Conservation (phyloP, 805 yeast species). For the Candida qinlingensis region DNA sequence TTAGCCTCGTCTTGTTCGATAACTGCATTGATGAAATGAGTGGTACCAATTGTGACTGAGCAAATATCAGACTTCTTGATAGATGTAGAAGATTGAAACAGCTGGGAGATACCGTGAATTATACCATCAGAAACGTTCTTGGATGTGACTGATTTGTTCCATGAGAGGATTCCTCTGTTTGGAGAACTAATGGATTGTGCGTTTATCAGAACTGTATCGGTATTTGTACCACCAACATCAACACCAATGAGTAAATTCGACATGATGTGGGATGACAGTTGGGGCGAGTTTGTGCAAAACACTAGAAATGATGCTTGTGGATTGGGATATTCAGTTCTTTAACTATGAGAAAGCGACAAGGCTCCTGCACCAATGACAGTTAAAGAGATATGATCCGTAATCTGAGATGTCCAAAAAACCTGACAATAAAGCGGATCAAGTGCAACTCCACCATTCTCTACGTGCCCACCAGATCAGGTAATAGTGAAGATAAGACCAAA, state of each 20-base stretch:
- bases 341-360: no score
- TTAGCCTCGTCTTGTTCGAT: constrained; percentile 39
- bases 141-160: constrained; percentile 40
- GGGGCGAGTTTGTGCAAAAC: no score
- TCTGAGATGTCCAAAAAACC: no score
- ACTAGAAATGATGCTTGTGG: no score
- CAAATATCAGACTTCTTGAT: constrained; percentile 27
- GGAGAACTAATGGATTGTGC: constrained; percentile 26
- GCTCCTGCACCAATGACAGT: no score
- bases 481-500: no score
- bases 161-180: constrained; percentile 34
- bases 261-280: not conserved
- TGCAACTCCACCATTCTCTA: no score
- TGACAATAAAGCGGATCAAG: no score
- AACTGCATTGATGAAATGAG: constrained; percentile 46
- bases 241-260: constrained; percentile 33
- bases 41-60: constrained; percentile 43
- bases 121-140: constrained; percentile 41
- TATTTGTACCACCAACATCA: constrained; percentile 49
- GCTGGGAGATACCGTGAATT: constrained; percentile 27
- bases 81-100: constrained; percentile 26
- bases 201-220: constrained; percentile 41
- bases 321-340: no score
- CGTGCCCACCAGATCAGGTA: no score
- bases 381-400: no score